Evolutionary conservation across 164 flowering plant genomes (phyloP).

Genomic region (Warburgia ugandensis): DNA sequence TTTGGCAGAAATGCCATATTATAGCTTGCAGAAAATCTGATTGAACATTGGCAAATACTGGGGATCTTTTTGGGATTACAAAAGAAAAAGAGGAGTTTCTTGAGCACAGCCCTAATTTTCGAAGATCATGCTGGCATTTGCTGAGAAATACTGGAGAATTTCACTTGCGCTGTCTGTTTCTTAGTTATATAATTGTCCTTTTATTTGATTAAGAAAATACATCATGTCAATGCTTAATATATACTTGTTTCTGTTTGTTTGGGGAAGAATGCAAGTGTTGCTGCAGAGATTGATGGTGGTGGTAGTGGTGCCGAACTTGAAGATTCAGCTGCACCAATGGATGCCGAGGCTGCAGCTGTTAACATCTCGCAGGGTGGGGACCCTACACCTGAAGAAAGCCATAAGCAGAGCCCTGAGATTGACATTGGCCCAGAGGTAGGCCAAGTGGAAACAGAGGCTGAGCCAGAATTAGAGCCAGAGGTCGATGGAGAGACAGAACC

Average conservation of each 20-base stretch:
- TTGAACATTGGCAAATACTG: no score
- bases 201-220: no score
- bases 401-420: conserved; percentile 54
- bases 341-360: conserved; percentile 40
- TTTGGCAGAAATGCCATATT: no score
- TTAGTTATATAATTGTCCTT: no score
- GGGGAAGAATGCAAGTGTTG: conserved; percentile 45
- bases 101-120: no score
- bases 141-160: no score
- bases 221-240: conserved; percentile 2
- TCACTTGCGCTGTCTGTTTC: no score
- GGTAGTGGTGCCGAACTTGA: conserved; percentile 51
- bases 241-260: conserved; percentile 4
- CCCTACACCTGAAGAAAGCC: conserved; percentile 57
- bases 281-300: conserved; percentile 58
- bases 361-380: conserved; percentile 41
- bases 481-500: conserved; percentile 67
- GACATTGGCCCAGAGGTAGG: conserved; percentile 56
- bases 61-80: no score
- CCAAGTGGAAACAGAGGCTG: conserved; percentile 59
- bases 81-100: no score
- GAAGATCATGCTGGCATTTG: no score
- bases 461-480: conserved; percentile 40
- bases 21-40: no score
- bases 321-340: conserved; percentile 45